Conservation (phyloP, 495 filamentous ascomycete genomes). For the Penicillium longicatenatum region DNA sequence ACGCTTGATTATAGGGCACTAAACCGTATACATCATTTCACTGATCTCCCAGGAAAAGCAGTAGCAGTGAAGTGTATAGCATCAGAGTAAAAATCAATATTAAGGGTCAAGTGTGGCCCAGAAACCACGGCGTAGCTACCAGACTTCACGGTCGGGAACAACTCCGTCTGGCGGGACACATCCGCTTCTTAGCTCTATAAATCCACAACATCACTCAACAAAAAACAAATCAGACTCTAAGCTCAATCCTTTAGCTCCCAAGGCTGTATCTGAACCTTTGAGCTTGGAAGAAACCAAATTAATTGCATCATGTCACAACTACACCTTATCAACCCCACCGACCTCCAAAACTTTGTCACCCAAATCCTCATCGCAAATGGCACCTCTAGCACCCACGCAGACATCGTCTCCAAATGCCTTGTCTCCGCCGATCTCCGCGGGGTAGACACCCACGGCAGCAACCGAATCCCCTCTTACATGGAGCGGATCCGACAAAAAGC, state of each 20-base stretch:
- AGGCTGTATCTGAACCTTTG: no score
- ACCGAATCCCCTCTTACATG: conserved; percentile 76
- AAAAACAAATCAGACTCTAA: not conserved
- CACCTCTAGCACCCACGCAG: conserved; percentile 56
- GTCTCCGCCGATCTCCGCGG: conserved; percentile 75
- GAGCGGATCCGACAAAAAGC: conserved; percentile 66
- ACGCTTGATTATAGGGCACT: no score
- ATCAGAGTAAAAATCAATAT: no score
- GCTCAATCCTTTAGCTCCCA: no score
- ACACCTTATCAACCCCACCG: conserved; percentile 27
- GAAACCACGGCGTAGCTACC: not conserved
- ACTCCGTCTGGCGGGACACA: not conserved
- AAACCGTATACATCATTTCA: no score
- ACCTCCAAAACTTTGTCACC: conserved; percentile 42
- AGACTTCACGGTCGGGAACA: not conserved
- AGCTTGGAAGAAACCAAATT: not conserved
- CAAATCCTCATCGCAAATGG: conserved; percentile 58
- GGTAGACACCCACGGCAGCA: conserved; percentile 76
- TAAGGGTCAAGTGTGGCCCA: no score
- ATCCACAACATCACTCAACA: not conserved
- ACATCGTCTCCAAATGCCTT: conserved; percentile 61
- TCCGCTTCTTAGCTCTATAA: not conserved
- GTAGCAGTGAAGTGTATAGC: no score
- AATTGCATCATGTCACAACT: conserved; percentile 19
- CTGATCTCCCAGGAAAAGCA: no score